Conservation (phyloP, 1,139 yeast genomes). For the Candida mesenterica region DNA sequence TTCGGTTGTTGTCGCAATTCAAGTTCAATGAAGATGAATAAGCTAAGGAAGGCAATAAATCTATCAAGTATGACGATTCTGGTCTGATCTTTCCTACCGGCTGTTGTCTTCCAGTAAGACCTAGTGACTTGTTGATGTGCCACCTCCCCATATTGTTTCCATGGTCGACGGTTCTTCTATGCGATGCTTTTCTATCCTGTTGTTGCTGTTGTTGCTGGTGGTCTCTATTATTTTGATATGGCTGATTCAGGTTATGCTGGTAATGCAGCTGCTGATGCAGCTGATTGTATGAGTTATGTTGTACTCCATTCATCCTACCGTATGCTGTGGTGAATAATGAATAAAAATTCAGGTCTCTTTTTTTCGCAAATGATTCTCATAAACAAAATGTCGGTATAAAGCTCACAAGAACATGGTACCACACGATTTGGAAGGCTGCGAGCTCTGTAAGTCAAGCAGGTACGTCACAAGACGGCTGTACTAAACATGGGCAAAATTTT, state of each 20-base stretch:
- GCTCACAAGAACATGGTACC: too few species aligned
- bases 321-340: neutral
- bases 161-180: constrained; percentile 84
- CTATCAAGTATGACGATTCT: constrained; percentile 70
- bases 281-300: constrained; percentile 2
- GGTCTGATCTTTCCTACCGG: constrained; percentile 67
- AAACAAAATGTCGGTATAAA: too few species aligned
- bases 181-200: constrained; percentile 54
- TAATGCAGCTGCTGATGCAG: constrained; percentile 1
- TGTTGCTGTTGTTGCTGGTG: constrained; percentile 46
- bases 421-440: too few species aligned
- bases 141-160: constrained; percentile 81
- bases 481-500: too few species aligned
- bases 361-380: too few species aligned
- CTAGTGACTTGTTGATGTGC: constrained; percentile 59
- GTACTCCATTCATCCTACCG: constrained; percentile 1
- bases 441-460: too few species aligned
- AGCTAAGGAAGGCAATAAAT: constrained; percentile 70
- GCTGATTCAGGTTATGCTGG: constrained; percentile 5
- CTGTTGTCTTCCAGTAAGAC: constrained; percentile 39
- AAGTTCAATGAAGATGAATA: constrained; percentile 34
- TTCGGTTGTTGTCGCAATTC: constrained; percentile 27
- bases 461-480: too few species aligned
- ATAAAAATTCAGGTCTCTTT: neutral
- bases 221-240: constrained; percentile 30